Evolutionary conservation across 2,329 filamentous ascomycete genomes (phyloP).

Genomic region (Fusarium sp.): DNA sequence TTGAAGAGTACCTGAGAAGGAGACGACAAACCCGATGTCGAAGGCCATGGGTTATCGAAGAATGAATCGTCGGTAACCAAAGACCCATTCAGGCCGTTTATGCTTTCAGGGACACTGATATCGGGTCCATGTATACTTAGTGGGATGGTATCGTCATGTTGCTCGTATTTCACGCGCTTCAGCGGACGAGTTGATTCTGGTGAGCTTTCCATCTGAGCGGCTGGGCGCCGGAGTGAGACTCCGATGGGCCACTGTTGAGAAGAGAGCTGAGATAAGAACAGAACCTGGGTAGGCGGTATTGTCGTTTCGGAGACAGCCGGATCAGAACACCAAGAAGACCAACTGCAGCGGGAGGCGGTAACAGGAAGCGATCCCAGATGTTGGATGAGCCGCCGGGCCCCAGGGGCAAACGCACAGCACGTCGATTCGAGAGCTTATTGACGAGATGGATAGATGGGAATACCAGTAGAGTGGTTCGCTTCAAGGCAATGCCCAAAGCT

Average conservation of each 20-base stretch:
- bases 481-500: conserved; percentile 40
- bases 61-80: conserved; percentile 27
- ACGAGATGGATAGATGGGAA: conserved; percentile 18
- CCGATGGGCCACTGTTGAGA: conserved; percentile 36
- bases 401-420: conserved; percentile 38
- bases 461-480: conserved; percentile 49
- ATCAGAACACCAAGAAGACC: conserved; percentile 31
- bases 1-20: conserved; percentile 41
- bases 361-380: conserved; percentile 29
- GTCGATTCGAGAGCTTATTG: conserved; percentile 40
- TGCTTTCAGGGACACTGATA: conserved; percentile 22
- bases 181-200: conserved; percentile 44
- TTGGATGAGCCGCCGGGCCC: conserved; percentile 36
- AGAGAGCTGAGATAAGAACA: conserved; percentile 42
- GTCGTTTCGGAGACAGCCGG: conserved; percentile 42
- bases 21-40: conserved; percentile 33
- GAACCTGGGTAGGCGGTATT: conserved; percentile 2
- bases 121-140: conserved; percentile 26
- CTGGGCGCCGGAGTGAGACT: conserved; percentile 27
- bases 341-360: conserved; percentile 27
- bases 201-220: conserved; percentile 44
- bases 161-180: conserved; percentile 47
- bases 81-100: conserved; percentile 29
- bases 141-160: conserved; percentile 34
- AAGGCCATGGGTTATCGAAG: conserved; percentile 39